Percentiles rank a stretch among this genome's conserved stretches.
Conservation (phyloP, 176 grass and related monocot genomes). For the Lolium multiflorum region DNA sequence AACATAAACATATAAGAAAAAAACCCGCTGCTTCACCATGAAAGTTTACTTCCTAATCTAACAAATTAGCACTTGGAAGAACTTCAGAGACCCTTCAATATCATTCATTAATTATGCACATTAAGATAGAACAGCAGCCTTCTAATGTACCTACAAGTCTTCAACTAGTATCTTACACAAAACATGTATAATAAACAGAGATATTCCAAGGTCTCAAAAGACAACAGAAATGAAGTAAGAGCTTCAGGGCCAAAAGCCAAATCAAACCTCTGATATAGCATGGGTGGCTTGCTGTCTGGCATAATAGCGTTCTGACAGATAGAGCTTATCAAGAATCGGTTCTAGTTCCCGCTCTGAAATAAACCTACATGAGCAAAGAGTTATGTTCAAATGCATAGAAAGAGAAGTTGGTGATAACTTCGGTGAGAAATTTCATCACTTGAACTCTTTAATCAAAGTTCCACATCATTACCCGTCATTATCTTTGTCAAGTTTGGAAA, state of each 20-base stretch:
- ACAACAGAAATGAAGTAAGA: conserved; percentile 6
- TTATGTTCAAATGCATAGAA: conserved; percentile 32
- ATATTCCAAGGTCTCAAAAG: conserved; percentile 11
- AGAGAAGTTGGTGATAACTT: conserved; percentile 5
- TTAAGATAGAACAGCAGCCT: neutral
- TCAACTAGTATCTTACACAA: conserved; percentile 6
- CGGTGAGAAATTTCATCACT: neutral
- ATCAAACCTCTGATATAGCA: conserved; percentile 82
- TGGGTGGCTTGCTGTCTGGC: conserved; percentile 76
- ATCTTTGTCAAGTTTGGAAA: conserved; percentile 80
- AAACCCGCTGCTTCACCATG: neutral
- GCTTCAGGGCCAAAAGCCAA: conserved; percentile 3
- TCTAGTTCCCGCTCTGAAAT: conserved; percentile 77
- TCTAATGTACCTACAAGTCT: neutral
- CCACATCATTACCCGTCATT: conserved; percentile 63
- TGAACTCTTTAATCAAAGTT: conserved; percentile 28
- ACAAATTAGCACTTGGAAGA: neutral
- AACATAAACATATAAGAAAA: conserved; percentile 29
- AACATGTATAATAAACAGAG: neutral
- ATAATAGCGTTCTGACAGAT: conserved; percentile 84
- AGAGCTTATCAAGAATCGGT: conserved; percentile 73
- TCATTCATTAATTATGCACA: conserved; percentile 27
- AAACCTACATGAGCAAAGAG: conserved; percentile 49
- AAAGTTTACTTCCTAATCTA: neutral
- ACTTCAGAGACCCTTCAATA: neutral